phyloP scores from a whole-genome alignment of 805 yeast species.

The Diddensiella transvaalensis region DNA sequence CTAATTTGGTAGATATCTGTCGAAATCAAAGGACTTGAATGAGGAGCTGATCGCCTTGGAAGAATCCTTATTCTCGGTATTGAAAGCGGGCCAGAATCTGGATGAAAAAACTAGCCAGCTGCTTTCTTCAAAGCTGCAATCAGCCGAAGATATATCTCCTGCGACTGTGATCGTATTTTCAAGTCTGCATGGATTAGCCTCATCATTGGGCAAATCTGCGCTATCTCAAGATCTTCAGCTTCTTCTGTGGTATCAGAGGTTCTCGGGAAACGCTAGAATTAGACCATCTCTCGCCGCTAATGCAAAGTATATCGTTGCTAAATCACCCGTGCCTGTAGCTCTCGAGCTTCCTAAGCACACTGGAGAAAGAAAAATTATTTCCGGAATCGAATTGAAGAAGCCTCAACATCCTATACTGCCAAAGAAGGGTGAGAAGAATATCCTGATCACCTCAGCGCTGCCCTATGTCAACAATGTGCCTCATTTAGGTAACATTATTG shows the following conservation, averaged over 20 bases:
- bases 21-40: slow-evolving; percentile 29
- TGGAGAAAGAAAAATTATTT: slow-evolving; percentile 31
- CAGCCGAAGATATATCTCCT: slow-evolving; percentile 32
- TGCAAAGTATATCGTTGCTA: slow-evolving; percentile 4
- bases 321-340: slow-evolving; percentile 22
- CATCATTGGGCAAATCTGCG: slow-evolving; percentile 32
- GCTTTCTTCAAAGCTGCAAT: slow-evolving; percentile 26
- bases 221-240: slow-evolving; percentile 30
- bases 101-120: slow-evolving; percentile 21
- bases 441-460: slow-evolving; percentile 89
- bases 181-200: slow-evolving; percentile 39
- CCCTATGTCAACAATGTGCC: slow-evolving; percentile 99
- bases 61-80: slow-evolving; percentile 37
- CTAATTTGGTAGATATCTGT: slow-evolving; percentile 11
- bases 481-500: slow-evolving; percentile 94
- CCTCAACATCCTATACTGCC: slow-evolving; percentile 51
- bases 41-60: slow-evolving; percentile 36
- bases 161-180: slow-evolving; percentile 44
- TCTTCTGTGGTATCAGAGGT: slow-evolving; percentile 34
- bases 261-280: slow-evolving; percentile 24
- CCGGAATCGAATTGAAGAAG: slow-evolving; percentile 14
- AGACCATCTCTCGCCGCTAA: slow-evolving; percentile 16
- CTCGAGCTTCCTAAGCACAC: slow-evolving; percentile 40
- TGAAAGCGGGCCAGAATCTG: slow-evolving; percentile 30
- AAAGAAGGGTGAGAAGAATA: slow-evolving; percentile 66